phyloP scores from a whole-genome alignment of 331 rosid species.

The Dryas integrifolia region DNA sequence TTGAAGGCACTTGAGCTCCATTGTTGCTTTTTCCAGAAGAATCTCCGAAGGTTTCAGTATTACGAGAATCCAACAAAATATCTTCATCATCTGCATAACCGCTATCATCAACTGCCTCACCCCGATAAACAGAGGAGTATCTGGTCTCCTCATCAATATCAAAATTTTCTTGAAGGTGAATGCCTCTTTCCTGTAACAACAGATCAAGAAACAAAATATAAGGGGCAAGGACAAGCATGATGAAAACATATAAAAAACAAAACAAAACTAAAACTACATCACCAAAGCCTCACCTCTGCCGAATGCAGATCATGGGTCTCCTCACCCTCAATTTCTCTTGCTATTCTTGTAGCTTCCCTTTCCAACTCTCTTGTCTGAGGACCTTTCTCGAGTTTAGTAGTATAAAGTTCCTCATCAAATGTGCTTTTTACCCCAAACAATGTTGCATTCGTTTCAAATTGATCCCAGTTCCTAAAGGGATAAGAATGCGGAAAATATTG shows the following conservation, averaged over 20 bases:
- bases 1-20: conserved; percentile 48
- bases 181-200: conserved; percentile 81
- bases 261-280: background rate
- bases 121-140: conserved; percentile 82
- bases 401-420: conserved; percentile 80
- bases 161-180: conserved; percentile 39
- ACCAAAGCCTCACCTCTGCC: conserved; percentile 70
- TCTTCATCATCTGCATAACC: conserved; percentile 69
- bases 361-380: conserved; percentile 74
- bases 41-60: conserved; percentile 71
- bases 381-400: conserved; percentile 87
- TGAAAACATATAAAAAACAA: background rate
- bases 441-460: conserved; percentile 77
- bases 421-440: conserved; percentile 93
- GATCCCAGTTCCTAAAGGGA: conserved; percentile 75
- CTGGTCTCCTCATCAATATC: conserved; percentile 92
- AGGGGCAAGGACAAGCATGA: conserved; percentile 10
- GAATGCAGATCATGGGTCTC: conserved; percentile 89
- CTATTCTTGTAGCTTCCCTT: conserved; percentile 74
- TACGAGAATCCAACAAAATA: conserved; percentile 50
- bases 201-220: conserved; percentile 22
- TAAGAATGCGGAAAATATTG: conserved; percentile 13
- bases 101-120: conserved; percentile 63
- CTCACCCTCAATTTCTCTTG: conserved; percentile 94
- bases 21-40: conserved; percentile 47